Conservation (phyloP, 2,329 filamentous ascomycete species). For the Aspergillus neotritici region DNA sequence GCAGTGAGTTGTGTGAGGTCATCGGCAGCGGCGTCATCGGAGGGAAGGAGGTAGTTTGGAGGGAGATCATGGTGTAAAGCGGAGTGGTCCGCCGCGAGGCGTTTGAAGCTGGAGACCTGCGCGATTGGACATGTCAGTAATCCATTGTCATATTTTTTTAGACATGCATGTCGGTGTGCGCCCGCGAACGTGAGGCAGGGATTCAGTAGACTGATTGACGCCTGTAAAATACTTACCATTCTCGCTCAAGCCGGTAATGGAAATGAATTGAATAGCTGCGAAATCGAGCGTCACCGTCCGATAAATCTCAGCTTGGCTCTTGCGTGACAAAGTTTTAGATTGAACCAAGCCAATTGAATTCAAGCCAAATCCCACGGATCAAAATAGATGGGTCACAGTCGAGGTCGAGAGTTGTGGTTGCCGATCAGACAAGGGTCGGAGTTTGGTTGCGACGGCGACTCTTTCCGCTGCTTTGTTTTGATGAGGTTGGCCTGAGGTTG, state of each 20-base stretch:
- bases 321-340: too few species aligned
- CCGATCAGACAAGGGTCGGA: neutral
- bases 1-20: conserved; percentile 55
- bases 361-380: too few species aligned
- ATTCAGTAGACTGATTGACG: neutral
- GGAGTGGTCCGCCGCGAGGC: conserved; percentile 56
- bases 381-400: conserved; percentile 4
- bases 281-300: too few species aligned
- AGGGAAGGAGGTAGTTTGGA: conserved; percentile 57
- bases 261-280: too few species aligned
- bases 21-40: conserved; percentile 37
- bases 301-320: too few species aligned
- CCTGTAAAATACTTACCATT: neutral
- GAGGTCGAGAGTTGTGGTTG: conserved; percentile 2
- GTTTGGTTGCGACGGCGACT: conserved; percentile 4
- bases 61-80: conserved; percentile 53
- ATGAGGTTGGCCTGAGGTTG: conserved; percentile 10
- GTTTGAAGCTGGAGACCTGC: conserved; percentile 44
- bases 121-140: neutral
- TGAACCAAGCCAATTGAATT: too few species aligned
- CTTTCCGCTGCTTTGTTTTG: conserved; percentile 16
- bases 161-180: neutral
- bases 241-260: neutral
- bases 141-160: too few species aligned
- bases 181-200: neutral